phyloP scores from a whole-genome alignment of 1,284 basidiomycete species.

The Sparassis latifolia region DNA sequence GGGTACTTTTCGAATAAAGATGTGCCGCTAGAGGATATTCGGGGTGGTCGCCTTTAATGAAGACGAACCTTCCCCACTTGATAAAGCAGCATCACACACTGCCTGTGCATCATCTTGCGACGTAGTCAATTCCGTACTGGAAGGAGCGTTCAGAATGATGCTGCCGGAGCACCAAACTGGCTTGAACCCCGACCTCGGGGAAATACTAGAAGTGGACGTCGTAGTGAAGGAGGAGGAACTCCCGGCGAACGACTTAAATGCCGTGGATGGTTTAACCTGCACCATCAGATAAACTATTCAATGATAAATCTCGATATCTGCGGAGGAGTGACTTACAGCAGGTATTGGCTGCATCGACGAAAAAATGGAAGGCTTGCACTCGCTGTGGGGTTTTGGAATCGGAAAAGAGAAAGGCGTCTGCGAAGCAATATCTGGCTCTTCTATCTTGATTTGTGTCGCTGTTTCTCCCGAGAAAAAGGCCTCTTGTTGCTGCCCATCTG shows the following conservation, averaged over 20 bases:
- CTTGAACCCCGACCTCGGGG: background rate
- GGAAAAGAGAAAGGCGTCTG: too few relatives aligned
- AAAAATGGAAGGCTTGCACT: background rate
- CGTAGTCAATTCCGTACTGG: too few relatives aligned
- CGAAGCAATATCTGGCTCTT: too few relatives aligned
- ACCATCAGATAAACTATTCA: background rate
- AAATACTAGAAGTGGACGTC: background rate
- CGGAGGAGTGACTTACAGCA: slow-evolving; percentile 8
- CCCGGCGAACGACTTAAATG: slow-evolving; percentile 13
- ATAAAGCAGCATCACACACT: too few relatives aligned
- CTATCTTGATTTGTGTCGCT: too few relatives aligned
- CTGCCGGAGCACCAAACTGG: background rate
- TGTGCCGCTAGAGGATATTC: slow-evolving; percentile 15
- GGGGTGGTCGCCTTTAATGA: too few relatives aligned
- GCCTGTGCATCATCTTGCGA: too few relatives aligned
- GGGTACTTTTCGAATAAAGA: slow-evolving; percentile 9
- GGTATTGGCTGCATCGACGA: slow-evolving; percentile 10
- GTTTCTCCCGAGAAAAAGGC: too few relatives aligned
- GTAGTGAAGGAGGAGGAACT: slow-evolving; percentile 10
- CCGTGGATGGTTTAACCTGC: slow-evolving; percentile 20
- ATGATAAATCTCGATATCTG: background rate
- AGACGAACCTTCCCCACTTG: too few relatives aligned
- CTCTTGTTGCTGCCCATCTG: too few relatives aligned
- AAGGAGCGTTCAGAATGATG: too few relatives aligned
- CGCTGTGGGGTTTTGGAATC: too few relatives aligned